Evolutionary conservation across 164 flowering plant genomes (phyloP).

Genomic region (Tinospora cordifolia): DNA sequence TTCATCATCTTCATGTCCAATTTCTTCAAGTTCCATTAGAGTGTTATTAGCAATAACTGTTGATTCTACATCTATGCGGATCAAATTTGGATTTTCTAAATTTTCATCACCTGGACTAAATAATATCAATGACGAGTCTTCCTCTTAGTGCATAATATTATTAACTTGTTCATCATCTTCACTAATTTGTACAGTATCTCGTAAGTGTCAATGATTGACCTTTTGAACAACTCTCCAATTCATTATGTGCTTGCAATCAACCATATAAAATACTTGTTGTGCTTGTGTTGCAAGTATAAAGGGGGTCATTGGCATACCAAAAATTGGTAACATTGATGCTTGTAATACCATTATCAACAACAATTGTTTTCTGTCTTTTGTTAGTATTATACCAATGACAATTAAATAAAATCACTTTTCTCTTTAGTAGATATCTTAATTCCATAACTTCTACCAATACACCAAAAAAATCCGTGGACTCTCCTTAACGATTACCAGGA

Average conservation of each 20-base stretch:
- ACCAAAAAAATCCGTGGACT: not conserved
- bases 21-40: too few species aligned
- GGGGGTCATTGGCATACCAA: too few species aligned
- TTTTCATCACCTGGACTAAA: not conserved
- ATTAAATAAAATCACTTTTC: too few species aligned
- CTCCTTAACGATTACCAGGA: not conserved
- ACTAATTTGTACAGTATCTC: too few species aligned
- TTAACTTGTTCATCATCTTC: not conserved
- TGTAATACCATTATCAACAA: too few species aligned
- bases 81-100: too few species aligned
- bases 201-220: not conserved
- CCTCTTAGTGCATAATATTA: not conserved
- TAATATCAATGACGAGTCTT: not conserved
- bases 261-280: not conserved
- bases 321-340: too few species aligned
- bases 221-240: not conserved
- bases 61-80: too few species aligned
- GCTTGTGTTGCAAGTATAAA: not conserved
- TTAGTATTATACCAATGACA: not conserved
- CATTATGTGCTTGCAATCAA: not conserved
- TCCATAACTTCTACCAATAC: not conserved
- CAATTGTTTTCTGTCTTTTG: too few species aligned
- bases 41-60: too few species aligned
- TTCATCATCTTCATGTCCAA: too few species aligned
- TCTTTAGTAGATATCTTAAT: not conserved